These are phyloP conservation scores for Aurantiochytrium sp. DNA, from an alignment of 108 stramenopile genomes.

Conservation along the genomic window DNA sequence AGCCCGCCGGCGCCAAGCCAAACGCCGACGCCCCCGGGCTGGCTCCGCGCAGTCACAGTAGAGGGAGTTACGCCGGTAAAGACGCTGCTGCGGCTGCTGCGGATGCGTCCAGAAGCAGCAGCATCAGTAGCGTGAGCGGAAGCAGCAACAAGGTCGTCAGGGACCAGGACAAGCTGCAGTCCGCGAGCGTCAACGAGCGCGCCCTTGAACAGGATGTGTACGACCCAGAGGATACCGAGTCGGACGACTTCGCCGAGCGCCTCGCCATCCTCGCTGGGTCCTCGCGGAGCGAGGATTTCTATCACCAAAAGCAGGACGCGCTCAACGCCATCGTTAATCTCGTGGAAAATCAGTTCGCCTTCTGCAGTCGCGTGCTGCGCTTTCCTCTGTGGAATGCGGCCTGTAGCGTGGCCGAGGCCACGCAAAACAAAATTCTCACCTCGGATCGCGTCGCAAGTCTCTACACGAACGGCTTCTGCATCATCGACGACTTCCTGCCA, in stretches of 20 bases:
- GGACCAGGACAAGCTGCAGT: background rate
- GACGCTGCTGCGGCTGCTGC: too few species aligned
- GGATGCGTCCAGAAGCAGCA: too few species aligned
- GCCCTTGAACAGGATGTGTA: background rate
- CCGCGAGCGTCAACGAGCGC: background rate
- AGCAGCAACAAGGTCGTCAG: background rate
- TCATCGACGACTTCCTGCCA: background rate
- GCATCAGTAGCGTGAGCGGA: background rate
- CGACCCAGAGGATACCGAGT: background rate
- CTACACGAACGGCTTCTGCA: conserved; percentile 20
- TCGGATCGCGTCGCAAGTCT: background rate
- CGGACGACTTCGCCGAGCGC: background rate
- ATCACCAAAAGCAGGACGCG: background rate
- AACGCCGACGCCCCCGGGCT: too few species aligned
- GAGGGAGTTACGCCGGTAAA: too few species aligned
- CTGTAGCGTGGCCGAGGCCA: background rate
- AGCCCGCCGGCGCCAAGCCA: background rate
- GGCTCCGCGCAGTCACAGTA: too few species aligned
- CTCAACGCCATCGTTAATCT: conserved; percentile 18
- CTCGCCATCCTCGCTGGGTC: background rate
- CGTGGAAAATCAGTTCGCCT: background rate
- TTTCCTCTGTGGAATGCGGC: background rate
- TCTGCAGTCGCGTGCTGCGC: background rate
- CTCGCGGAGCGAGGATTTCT: conserved; percentile 2
- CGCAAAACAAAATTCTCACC: background rate